Evolutionary conservation across 306 rosid genomes (phyloP), one percentile per base, ranked within the genome.

Genomic region (Sesbania bispinosa): DNA sequence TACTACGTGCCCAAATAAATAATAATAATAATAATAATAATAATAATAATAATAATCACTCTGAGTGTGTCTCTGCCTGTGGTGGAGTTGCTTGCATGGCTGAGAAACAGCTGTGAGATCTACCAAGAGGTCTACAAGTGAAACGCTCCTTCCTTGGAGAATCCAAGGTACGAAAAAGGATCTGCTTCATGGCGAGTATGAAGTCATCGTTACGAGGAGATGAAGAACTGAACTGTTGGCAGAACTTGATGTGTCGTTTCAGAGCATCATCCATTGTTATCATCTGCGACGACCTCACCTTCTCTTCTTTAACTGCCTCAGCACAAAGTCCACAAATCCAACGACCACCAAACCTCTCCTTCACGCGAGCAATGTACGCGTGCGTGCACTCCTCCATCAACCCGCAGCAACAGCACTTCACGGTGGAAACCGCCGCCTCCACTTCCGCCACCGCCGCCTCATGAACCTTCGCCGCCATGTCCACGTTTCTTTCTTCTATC

Each of bases 271-370:
- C 94, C 4, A 60, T 76, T 14, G 82, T 73, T 39, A 88, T 84
- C 35, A 47, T 30, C 38, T 39, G 57, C 57, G 45, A 7, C 8
- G 85, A 80, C 36, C 85, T 78, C 5, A 64, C 15, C 5, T 60
- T 72, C 60, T 90, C 96, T 45, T 90, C 88, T 29, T 89, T 86
- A 77, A 94, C 92, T 0, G 92, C 98, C 74, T 86, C 94, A 0
- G 83, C 53, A 15, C 97, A 94, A 1, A 90, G 83, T 11, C 98
- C 97, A 3, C 98, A 94, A 38, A 94, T 78, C 97, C 97, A 94
- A 6, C 84, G 81, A 0, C 92, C 97, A 1, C 78, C 82, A 15
- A 84, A 84, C 60, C 84, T 64, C 79, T 89, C 96, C 15, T 73
- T 72, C 39, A 88, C 96, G 0, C 82, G 73, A 0, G 67, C 62